Evolutionary conservation across 2,329 filamentous ascomycete genomes (phyloP), one percentile per base, ranked within the genome.

Genomic region (Pseudogymnoascus sp.): DNA sequence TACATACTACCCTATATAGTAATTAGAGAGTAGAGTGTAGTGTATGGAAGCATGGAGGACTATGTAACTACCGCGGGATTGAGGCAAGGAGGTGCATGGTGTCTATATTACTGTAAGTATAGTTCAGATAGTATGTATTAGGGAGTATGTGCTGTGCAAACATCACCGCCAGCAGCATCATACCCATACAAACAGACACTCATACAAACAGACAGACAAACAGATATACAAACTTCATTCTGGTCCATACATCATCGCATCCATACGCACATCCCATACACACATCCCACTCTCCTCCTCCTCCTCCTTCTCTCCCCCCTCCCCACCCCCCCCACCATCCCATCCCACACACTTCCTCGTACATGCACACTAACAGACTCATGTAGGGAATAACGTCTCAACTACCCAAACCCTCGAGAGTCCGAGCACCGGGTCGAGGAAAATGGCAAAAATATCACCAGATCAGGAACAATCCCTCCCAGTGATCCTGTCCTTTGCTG

Each of bases 401-500:
- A 56, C 25, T 34, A 8, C 9, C 12, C 25, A 18, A 18, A 53
- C 46, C 46, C 25, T 34, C 46, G n/a, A 56, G 8, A 56, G 46
- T 56, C 46, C 46, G 46, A 56, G 46, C 46, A 56, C 46, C 46
- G 25, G 46, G 46, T 56, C 25, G 46, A 56, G 46, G 25, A 56
- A 56, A 34, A 18, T 31, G 9, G 25, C 25, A 53, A 31, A 40
- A 34, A 56, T 56, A 56, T 56, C 46, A 56, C 46, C 46, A 25
- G 46, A 56, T 12, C 7, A 18, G 46, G 46, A 56, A 56, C 46
- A 31, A 56, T 34, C 46, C 46, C n/a, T 34, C 46, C 46, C 46
- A 53, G 14, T 31, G 46, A 53, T 53, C 46, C 14, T 31, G 25
- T 53, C 46, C 46, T 53, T 25, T 53, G 2, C 46, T 53, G 46